These are phyloP conservation scores for Penicillium sclerotigenum DNA, from an alignment of 2,329 filamentous ascomycete genomes.

Conservation along the genomic window DNA sequence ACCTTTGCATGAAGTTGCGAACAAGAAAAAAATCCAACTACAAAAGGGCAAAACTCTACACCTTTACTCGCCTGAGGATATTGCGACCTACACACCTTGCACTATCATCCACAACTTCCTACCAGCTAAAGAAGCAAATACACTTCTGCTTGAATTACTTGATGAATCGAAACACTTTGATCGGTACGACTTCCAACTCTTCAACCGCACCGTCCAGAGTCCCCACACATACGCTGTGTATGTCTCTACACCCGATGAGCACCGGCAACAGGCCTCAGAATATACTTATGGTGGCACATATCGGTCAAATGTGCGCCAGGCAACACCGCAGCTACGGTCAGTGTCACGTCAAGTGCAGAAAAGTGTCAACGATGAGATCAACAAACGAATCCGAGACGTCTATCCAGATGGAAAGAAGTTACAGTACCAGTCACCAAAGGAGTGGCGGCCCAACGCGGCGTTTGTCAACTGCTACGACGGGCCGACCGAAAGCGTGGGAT, in stretches of 20 bases:
- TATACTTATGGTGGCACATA: slow-evolving; percentile 82
- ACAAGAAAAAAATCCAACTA: slow-evolving; percentile 31
- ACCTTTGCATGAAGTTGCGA: slow-evolving; percentile 15
- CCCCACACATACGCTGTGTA: slow-evolving; percentile 84
- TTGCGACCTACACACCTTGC: slow-evolving; percentile 81
- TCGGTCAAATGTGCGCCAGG: slow-evolving; percentile 70
- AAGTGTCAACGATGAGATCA: slow-evolving; percentile 75
- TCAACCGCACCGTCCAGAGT: slow-evolving; percentile 79
- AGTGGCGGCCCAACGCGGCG: slow-evolving; percentile 82
- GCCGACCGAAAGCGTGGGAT: slow-evolving; percentile 77
- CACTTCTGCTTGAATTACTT: slow-evolving; percentile 71
- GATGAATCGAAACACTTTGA: slow-evolving; percentile 69
- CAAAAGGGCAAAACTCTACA: slow-evolving; percentile 80
- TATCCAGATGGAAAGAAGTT: slow-evolving; percentile 72
- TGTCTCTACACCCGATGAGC: slow-evolving; percentile 69
- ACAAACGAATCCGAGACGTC: slow-evolving; percentile 62
- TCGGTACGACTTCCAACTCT: slow-evolving; percentile 74
- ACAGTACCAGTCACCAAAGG: slow-evolving; percentile 67
- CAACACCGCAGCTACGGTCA: slow-evolving; percentile 69
- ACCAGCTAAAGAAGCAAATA: slow-evolving; percentile 65
- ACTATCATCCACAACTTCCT: slow-evolving; percentile 92
- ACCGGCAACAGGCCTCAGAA: slow-evolving; percentile 67
- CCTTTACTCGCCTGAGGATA: slow-evolving; percentile 75
- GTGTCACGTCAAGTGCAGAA: slow-evolving; percentile 68
- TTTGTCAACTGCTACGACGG: slow-evolving; percentile 95